These are phyloP conservation scores for Colletotrichum endophyticum DNA, from an alignment of 2,329 filamentous ascomycete genomes.

Conservation along the genomic window DNA sequence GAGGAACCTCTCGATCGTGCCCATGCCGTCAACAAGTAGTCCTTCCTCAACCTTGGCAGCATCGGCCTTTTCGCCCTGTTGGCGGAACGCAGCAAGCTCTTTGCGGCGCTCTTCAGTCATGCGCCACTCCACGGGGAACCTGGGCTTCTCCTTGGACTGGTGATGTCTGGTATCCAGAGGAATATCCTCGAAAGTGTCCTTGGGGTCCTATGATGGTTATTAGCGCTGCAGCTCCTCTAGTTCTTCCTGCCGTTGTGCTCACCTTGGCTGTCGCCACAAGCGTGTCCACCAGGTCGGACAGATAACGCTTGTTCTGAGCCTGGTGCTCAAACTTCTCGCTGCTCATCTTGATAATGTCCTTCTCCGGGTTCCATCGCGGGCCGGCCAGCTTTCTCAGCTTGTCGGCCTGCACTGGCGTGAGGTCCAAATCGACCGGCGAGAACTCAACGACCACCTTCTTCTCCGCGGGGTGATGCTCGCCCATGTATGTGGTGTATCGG, in stretches of 20 bases:
- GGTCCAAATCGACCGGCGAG: slow-evolving; percentile 72
- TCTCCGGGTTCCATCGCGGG: slow-evolving; percentile 84
- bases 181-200: slow-evolving; percentile 85
- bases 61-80: slow-evolving; percentile 56
- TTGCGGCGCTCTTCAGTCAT: slow-evolving; percentile 72
- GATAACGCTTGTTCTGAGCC: slow-evolving; percentile 96
- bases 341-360: slow-evolving; percentile 83
- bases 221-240: neutral
- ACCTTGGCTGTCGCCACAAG: slow-evolving; percentile 78
- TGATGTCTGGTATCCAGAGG: slow-evolving; percentile 90
- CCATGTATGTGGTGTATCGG: slow-evolving; percentile 96
- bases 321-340: slow-evolving; percentile 87
- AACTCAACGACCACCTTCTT: slow-evolving; percentile 96
- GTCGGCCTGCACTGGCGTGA: slow-evolving; percentile 69
- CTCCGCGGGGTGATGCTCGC: slow-evolving; percentile 88
- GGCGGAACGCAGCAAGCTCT: slow-evolving; percentile 68
- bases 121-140: slow-evolving; percentile 84
- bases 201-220: slow-evolving; percentile 59
- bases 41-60: slow-evolving; percentile 57
- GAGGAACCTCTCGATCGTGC: slow-evolving; percentile 49
- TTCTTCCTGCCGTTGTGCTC: slow-evolving; percentile 18
- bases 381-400: slow-evolving; percentile 92
- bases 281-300: slow-evolving; percentile 77
- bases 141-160: slow-evolving; percentile 67
- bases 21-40: slow-evolving; percentile 61